phyloP scores from a whole-genome alignment of 1,139 yeast species.

The Wickerhamomyces sp. region DNA sequence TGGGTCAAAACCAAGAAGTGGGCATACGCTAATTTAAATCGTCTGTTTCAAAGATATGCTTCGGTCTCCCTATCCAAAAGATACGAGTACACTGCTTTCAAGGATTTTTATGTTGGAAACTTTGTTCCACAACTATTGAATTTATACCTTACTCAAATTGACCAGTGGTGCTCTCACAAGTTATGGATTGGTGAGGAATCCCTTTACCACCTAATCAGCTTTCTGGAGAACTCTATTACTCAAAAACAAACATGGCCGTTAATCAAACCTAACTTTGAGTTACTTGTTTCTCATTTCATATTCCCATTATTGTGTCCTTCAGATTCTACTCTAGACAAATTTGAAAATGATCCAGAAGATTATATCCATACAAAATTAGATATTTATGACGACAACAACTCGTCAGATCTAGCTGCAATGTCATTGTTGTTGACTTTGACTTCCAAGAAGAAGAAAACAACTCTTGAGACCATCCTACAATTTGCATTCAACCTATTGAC shows the following conservation, averaged over 20 bases:
- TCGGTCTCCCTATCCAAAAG: conserved; percentile 45
- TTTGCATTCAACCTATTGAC: conserved; percentile 58
- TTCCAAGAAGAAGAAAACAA: conserved; percentile 55
- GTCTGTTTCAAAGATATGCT: conserved; percentile 75
- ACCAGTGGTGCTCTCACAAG: conserved; percentile 61
- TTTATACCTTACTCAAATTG: conserved; percentile 60
- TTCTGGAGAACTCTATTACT: conserved; percentile 65
- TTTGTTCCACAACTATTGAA: conserved; percentile 72
- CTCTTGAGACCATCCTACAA: conserved; percentile 59
- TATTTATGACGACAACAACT: conserved; percentile 49
- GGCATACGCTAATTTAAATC: conserved; percentile 75
- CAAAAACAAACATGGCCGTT: conserved; percentile 67
- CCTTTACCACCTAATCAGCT: conserved; percentile 61
- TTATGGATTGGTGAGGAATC: conserved; percentile 70
- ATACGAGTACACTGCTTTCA: conserved; percentile 48
- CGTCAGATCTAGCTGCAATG: conserved; percentile 68
- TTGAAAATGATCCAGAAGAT: conserved; percentile 88
- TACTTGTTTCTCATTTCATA: conserved; percentile 64
- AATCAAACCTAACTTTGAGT: conserved; percentile 64
- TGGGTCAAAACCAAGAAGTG: conserved; percentile 87
- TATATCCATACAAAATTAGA: conserved; percentile 80
- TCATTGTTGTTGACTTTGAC: conserved; percentile 61
- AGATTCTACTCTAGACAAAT: conserved; percentile 64
- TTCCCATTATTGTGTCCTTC: conserved; percentile 76
- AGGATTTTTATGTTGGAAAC: conserved; percentile 40